Evolutionary conservation across 2,329 filamentous ascomycete genomes (phyloP).

Genomic region (Capronia epimyces): DNA sequence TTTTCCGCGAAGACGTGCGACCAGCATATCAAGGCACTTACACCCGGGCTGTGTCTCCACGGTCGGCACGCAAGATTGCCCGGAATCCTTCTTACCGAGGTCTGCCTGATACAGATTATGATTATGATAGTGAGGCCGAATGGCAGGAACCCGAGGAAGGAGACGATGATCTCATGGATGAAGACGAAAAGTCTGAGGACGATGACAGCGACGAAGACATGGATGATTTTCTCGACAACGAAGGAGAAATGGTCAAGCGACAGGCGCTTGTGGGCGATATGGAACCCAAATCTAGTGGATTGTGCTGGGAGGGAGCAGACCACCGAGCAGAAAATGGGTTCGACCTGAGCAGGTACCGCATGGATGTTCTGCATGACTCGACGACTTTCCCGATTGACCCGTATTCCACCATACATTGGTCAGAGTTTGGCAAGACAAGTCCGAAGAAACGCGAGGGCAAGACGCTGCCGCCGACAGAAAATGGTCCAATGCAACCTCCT

Average conservation of each 20-base stretch:
- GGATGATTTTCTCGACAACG: slow-evolving; percentile 84
- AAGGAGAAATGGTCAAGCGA: slow-evolving; percentile 63
- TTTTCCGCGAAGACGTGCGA: slow-evolving; percentile 58
- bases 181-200: slow-evolving; percentile 57
- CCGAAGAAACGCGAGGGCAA: slow-evolving; percentile 21
- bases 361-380: slow-evolving; percentile 51
- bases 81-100: slow-evolving; percentile 50
- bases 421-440: slow-evolving; percentile 18
- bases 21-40: slow-evolving; percentile 61
- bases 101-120: slow-evolving; percentile 55
- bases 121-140: slow-evolving; percentile 61
- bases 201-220: slow-evolving; percentile 73
- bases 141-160: slow-evolving; percentile 68
- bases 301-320: slow-evolving; percentile 69
- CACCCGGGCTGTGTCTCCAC: slow-evolving; percentile 43
- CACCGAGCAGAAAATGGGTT: slow-evolving; percentile 43
- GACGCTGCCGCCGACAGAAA: slow-evolving; percentile 30
- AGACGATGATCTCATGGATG: slow-evolving; percentile 61
- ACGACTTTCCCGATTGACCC: slow-evolving; percentile 63
- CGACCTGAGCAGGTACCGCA: slow-evolving; percentile 57
- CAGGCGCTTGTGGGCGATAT: slow-evolving; percentile 60
- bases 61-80: slow-evolving; percentile 43
- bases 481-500: slow-evolving; percentile 31
- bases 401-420: slow-evolving; percentile 78
- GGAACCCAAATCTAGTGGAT: slow-evolving; percentile 69